These are phyloP conservation scores for Cajanus cajan DNA, from an alignment of 306 rosid genomes.

Conservation along the genomic window DNA sequence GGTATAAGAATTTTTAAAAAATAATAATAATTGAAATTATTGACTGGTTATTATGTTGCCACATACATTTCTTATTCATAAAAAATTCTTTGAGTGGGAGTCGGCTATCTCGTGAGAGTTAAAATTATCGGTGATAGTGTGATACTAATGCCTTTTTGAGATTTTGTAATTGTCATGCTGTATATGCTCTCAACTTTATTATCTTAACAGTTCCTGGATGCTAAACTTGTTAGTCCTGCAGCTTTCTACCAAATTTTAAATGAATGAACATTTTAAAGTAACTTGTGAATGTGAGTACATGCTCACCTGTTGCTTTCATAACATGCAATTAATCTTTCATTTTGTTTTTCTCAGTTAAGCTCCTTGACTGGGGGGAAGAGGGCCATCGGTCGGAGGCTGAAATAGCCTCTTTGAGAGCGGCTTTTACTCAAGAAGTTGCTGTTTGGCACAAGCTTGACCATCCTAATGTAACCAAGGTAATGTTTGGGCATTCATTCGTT, in stretches of 20 bases:
- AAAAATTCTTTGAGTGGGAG: constrained; percentile 4
- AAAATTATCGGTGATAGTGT: constrained; percentile 15
- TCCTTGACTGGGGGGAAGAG: constrained; percentile 99
- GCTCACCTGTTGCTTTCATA: constrained; percentile 25
- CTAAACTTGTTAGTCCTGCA: neutral
- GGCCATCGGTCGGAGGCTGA: constrained; percentile 96
- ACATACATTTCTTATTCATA: constrained; percentile 30
- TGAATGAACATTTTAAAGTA: constrained; percentile 8
- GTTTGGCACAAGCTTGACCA: constrained; percentile 99
- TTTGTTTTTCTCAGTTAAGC: constrained; percentile 69
- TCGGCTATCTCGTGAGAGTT: constrained; percentile 6
- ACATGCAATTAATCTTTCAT: constrained; percentile 15
- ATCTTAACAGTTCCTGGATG: neutral
- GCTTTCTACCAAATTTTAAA: constrained; percentile 12
- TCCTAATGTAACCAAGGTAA: constrained; percentile 95
- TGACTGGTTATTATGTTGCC: constrained; percentile 32
- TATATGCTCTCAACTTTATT: constrained; percentile 4
- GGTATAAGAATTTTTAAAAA: constrained; percentile 21
- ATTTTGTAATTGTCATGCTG: neutral
- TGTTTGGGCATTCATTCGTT: constrained; percentile 15
- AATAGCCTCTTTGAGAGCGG: constrained; percentile 92
- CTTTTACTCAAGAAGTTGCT: constrained; percentile 96
- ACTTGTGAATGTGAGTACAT: neutral
- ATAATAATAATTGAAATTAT: neutral
- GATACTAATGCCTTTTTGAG: neutral